Evolutionary conservation across 2,329 filamentous ascomycete genomes (phyloP).

Genomic region (Geosmithia morbida): DNA sequence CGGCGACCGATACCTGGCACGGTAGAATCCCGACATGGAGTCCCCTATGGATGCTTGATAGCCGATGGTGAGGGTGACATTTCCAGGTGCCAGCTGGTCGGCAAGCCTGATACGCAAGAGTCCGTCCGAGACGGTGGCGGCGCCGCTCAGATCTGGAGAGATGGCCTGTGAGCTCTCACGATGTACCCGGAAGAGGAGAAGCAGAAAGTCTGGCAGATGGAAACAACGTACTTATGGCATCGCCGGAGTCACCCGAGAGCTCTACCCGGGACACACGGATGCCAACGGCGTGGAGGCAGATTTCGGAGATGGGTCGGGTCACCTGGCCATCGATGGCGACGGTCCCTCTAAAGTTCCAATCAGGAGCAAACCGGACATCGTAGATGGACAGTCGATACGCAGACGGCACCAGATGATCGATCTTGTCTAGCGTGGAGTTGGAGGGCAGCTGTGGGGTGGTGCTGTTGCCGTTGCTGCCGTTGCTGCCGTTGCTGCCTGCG

Average conservation of each 20-base stretch:
- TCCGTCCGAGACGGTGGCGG: neutral
- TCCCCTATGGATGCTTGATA: constrained; percentile 80
- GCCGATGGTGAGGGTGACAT: constrained; percentile 52
- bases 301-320: neutral
- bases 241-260: neutral
- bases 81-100: constrained; percentile 24
- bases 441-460: too few relatives aligned
- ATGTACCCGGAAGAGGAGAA: too few relatives aligned
- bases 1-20: constrained; percentile 81
- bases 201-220: too few relatives aligned
- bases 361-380: neutral
- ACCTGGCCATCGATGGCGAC: neutral
- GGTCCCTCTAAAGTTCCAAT: neutral
- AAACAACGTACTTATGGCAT: neutral
- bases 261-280: neutral
- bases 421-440: too few relatives aligned
- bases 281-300: neutral
- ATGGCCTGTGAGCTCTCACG: neutral
- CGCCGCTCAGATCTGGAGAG: neutral
- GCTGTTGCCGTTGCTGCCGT: too few relatives aligned
- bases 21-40: constrained; percentile 86
- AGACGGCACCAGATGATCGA: neutral
- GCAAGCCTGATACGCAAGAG: neutral
- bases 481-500: too few relatives aligned
- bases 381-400: neutral